phyloP scores from a whole-genome alignment of 257 asterid genomes.

The Petunia axillaris region DNA sequence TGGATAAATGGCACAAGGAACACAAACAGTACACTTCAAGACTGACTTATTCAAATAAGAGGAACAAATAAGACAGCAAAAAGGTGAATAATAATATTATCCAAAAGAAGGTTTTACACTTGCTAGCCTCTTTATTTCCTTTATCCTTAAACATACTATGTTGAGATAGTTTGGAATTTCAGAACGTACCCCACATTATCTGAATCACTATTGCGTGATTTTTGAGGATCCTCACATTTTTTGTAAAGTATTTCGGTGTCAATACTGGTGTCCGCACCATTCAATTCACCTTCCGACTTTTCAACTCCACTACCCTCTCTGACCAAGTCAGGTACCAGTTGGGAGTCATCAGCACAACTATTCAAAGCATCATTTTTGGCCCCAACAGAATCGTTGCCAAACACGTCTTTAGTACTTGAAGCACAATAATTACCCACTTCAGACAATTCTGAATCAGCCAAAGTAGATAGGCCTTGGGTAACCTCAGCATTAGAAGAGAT shows the following conservation, averaged over 20 bases:
- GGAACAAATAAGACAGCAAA: slow-evolving; percentile 12
- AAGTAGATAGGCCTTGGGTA: slow-evolving; percentile 34
- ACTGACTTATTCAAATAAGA: neutral
- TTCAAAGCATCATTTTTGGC: slow-evolving; percentile 40
- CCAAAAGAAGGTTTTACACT: neutral
- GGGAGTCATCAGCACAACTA: slow-evolving; percentile 32
- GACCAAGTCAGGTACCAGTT: slow-evolving; percentile 34
- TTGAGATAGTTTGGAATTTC: neutral
- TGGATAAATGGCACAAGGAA: neutral
- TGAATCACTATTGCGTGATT: neutral
- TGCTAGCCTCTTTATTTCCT: slow-evolving; percentile 8
- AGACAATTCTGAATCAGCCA: slow-evolving; percentile 41
- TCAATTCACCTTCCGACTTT: slow-evolving; percentile 38
- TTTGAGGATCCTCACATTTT: neutral
- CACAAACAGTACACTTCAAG: neutral
- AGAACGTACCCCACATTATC: slow-evolving; percentile 14
- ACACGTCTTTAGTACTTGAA: slow-evolving; percentile 33
- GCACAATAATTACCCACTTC: slow-evolving; percentile 40
- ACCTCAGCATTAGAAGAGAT: slow-evolving; percentile 27
- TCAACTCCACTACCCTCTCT: slow-evolving; percentile 36
- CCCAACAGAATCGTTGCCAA: slow-evolving; percentile 33
- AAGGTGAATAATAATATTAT: neutral
- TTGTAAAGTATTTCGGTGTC: neutral
- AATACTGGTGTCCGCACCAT: slow-evolving; percentile 28
- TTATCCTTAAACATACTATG: neutral